A percentile compares a stretch with the other conserved stretches of the same genome.
These are phyloP conservation scores for Pestalotiopsis sp. DNA, from an alignment of 2,329 filamentous ascomycete genomes.

Conservation along the genomic window DNA sequence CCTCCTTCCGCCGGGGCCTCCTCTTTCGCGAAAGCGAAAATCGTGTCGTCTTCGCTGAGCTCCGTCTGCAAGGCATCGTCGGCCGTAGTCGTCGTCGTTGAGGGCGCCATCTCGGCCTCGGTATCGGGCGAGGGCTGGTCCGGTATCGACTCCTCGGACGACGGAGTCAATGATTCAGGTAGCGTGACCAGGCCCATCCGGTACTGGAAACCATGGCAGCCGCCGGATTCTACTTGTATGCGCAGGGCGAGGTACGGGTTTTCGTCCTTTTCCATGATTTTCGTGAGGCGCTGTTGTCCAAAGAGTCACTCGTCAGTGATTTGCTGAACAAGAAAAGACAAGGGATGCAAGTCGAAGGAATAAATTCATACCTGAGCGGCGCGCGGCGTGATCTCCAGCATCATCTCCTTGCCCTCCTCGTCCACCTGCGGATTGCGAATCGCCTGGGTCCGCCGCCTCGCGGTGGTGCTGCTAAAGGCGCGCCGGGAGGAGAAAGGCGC, in stretches of 20 bases:
- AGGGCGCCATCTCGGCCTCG: conserved; percentile 25
- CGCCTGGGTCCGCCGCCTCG: conserved; percentile 46
- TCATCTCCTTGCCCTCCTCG: conserved; percentile 84
- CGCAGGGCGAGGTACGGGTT: conserved; percentile 87
- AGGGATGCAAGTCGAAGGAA: not conserved
- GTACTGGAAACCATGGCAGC: conserved; percentile 98
- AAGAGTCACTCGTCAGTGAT: not conserved
- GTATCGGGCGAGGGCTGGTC: conserved; percentile 31
- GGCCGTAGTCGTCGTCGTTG: conserved; percentile 29
- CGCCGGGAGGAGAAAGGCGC: not conserved
- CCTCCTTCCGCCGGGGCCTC: conserved; percentile 37
- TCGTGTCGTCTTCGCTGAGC: conserved; percentile 75
- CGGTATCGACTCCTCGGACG: conserved; percentile 31
- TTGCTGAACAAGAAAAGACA: not conserved
- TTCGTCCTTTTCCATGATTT: conserved; percentile 72
- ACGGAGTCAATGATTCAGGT: conserved; percentile 36
- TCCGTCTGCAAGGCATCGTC: conserved; percentile 14
- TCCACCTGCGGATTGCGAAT: conserved; percentile 75
- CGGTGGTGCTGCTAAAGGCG: conserved; percentile 11
- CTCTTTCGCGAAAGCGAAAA: conserved; percentile 73
- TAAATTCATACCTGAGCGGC: conserved; percentile 69
- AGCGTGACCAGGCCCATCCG: conserved; percentile 82
- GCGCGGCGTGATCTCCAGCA: conserved; percentile 80
- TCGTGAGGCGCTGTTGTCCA: conserved; percentile 63
- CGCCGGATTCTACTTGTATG: conserved; percentile 88